Evolutionary conservation across 1,284 basidiomycete species (phyloP).

Genomic region (Phlebopus sp.): DNA sequence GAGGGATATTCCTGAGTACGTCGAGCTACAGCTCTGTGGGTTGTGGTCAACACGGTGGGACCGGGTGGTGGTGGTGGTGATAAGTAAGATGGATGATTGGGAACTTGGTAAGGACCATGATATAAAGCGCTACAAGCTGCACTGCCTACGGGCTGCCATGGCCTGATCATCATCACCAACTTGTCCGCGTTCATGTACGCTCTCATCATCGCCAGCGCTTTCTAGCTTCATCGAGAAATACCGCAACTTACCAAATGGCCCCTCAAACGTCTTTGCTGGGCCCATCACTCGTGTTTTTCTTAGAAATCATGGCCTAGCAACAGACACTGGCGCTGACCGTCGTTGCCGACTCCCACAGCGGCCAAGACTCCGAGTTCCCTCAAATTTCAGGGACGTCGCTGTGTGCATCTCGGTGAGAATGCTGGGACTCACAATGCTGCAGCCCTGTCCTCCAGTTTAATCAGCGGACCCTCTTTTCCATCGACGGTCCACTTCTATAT

Average conservation of each 20-base stretch:
- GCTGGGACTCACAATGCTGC: not conserved
- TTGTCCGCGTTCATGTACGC: not conserved
- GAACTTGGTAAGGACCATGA: not conserved
- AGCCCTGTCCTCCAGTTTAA: too few relatives aligned
- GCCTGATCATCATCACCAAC: not conserved
- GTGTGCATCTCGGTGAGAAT: not conserved
- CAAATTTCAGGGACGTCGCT: not conserved
- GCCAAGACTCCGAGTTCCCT: not conserved
- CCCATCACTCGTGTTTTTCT: not conserved
- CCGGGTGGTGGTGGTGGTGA: not conserved
- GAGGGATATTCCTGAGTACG: not conserved
- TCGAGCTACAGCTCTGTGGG: not conserved
- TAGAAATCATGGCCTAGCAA: not conserved
- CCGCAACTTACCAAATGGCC: not conserved
- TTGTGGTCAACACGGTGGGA: too few relatives aligned
- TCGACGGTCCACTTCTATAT: too few relatives aligned
- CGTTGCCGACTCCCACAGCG: not conserved
- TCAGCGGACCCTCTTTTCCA: too few relatives aligned
- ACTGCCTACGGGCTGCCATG: not conserved
- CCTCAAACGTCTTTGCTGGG: too few relatives aligned
- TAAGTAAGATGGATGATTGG: not conserved
- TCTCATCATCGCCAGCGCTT: not conserved
- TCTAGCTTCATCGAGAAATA: too few relatives aligned
- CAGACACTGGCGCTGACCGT: not conserved
- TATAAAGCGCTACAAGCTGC: not conserved